Evolutionary conservation across 495 filamentous ascomycete species (phyloP).

Genomic region (Ramalina peruviana): DNA sequence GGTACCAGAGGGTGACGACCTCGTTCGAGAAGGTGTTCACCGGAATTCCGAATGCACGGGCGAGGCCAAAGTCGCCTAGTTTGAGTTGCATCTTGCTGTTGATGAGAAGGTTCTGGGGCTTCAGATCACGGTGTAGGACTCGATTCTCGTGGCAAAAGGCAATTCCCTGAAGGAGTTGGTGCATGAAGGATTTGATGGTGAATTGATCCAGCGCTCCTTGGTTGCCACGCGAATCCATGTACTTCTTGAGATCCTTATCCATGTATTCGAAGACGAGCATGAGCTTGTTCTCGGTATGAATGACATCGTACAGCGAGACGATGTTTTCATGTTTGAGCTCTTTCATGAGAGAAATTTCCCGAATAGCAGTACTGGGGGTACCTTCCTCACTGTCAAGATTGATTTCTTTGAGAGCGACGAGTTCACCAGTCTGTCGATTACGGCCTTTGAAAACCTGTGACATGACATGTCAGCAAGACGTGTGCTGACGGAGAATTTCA

Average conservation of each 20-base stretch:
- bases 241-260: slow-evolving; percentile 98
- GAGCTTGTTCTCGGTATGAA: slow-evolving; percentile 98
- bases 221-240: slow-evolving; percentile 77
- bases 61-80: slow-evolving; percentile 88
- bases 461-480: background rate
- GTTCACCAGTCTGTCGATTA: slow-evolving; percentile 88
- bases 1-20: slow-evolving; percentile 94
- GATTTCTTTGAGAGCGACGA: slow-evolving; percentile 97
- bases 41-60: slow-evolving; percentile 86
- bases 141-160: slow-evolving; percentile 95
- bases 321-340: slow-evolving; percentile 98
- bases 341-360: slow-evolving; percentile 98
- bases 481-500: background rate
- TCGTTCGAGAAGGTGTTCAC: slow-evolving; percentile 98
- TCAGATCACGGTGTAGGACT: slow-evolving; percentile 89
- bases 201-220: slow-evolving; percentile 67
- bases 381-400: slow-evolving; percentile 98
- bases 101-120: slow-evolving; percentile 90
- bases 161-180: slow-evolving; percentile 84
- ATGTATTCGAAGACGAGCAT: slow-evolving; percentile 99
- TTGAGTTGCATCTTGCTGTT: slow-evolving; percentile 85
- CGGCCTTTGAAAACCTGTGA: slow-evolving; percentile 90
- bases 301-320: slow-evolving; percentile 93
- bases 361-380: slow-evolving; percentile 94
- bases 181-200: slow-evolving; percentile 96